phyloP scores from a whole-genome alignment of 1,139 yeast species.

The Suhomyces terraborum region DNA sequence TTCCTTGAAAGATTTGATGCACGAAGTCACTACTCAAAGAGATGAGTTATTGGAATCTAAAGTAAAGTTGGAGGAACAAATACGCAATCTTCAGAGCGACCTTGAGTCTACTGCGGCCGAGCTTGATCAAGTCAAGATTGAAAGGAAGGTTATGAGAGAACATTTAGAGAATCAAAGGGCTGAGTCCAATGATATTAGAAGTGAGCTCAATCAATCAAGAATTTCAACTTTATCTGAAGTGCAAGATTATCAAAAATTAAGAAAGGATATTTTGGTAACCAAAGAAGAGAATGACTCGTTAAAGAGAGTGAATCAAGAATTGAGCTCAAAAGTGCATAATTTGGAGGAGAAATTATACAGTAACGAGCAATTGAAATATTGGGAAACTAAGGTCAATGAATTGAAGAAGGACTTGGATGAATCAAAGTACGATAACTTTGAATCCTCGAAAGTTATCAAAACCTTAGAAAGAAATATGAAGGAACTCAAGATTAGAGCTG shows the following conservation, averaged over 20 bases:
- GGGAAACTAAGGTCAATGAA: slow-evolving; percentile 43
- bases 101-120: slow-evolving; percentile 46
- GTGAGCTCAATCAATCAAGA: slow-evolving; percentile 41
- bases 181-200: slow-evolving; percentile 35
- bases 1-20: slow-evolving; percentile 54
- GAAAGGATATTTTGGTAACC: slow-evolving; percentile 42
- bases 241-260: slow-evolving; percentile 40
- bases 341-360: slow-evolving; percentile 48
- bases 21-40: slow-evolving; percentile 52
- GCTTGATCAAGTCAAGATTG: slow-evolving; percentile 35
- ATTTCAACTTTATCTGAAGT: slow-evolving; percentile 33
- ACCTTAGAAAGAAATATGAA: slow-evolving; percentile 36
- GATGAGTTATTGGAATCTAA: slow-evolving; percentile 51
- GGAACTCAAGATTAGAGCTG: slow-evolving; percentile 39
- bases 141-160: slow-evolving; percentile 34
- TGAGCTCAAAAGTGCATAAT: slow-evolving; percentile 32
- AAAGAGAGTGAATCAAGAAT: slow-evolving; percentile 38
- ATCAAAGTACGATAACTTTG: slow-evolving; percentile 34
- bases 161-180: slow-evolving; percentile 41
- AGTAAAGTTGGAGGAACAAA: slow-evolving; percentile 47
- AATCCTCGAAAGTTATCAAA: slow-evolving; percentile 34
- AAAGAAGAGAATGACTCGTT: slow-evolving; percentile 48
- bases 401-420: slow-evolving; percentile 35
- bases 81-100: slow-evolving; percentile 45
- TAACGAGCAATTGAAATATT: slow-evolving; percentile 47